These are phyloP conservation scores for Fusarium camptoceras DNA, from an alignment of 2,329 filamentous ascomycete species.

Conservation along the genomic window DNA sequence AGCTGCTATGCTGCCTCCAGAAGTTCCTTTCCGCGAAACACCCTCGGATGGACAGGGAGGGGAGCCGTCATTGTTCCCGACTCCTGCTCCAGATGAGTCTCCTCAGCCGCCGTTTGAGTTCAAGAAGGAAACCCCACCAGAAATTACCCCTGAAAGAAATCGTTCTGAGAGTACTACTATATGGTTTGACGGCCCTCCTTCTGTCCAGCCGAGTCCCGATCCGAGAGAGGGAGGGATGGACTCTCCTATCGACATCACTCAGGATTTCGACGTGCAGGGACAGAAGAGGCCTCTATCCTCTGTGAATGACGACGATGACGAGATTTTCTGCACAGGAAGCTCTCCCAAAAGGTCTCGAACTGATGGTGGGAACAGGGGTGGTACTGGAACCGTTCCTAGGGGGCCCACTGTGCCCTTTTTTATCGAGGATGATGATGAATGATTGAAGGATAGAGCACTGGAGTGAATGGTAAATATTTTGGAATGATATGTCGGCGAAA, in stretches of 20 bases:
- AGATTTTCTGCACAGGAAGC: background rate
- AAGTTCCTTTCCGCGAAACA: background rate
- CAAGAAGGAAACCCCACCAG: conserved; percentile 20
- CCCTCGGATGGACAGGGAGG: background rate
- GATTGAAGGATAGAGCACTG: background rate
- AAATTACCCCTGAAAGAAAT: background rate
- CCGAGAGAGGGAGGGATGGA: background rate
- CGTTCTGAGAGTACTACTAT: conserved; percentile 26
- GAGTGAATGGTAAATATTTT: background rate
- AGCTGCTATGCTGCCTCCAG: background rate
- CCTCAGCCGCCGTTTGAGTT: background rate
- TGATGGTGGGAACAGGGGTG: background rate
- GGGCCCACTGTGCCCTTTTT: background rate
- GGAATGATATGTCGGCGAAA: conserved; percentile 9
- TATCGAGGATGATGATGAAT: background rate
- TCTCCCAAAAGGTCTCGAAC: background rate
- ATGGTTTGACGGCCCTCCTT: conserved; percentile 33
- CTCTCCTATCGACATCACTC: background rate
- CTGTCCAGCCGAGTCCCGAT: conserved; percentile 9
- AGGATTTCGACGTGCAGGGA: background rate
- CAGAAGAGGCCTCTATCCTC: background rate
- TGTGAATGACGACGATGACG: background rate
- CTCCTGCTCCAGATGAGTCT: background rate
- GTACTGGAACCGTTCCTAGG: background rate
- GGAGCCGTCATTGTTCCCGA: conserved; percentile 21